These are phyloP conservation scores for Phalaenopsis aphrodite DNA, from an alignment of 106 monocot species.

Conservation along the genomic window DNA sequence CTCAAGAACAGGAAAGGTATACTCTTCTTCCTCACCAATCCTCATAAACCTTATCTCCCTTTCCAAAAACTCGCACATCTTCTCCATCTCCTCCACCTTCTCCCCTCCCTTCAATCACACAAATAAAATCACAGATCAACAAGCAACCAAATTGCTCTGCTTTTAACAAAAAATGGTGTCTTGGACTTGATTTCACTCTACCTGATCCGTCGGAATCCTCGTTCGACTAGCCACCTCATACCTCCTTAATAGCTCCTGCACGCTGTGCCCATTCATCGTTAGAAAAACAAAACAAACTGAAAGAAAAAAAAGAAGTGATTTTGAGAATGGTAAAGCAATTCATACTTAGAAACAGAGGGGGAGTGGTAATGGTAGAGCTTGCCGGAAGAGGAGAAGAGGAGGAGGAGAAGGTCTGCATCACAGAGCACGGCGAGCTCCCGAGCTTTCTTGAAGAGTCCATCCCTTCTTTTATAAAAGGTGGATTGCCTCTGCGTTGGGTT, in stretches of 20 bases:
- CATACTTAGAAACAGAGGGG: slow-evolving; percentile 49
- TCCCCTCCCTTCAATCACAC: slow-evolving; percentile 35
- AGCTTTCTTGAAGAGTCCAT: slow-evolving; percentile 90
- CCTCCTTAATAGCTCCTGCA: slow-evolving; percentile 46
- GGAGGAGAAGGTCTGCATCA: slow-evolving; percentile 71
- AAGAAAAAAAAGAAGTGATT: too few relatives aligned
- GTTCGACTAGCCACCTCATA: slow-evolving; percentile 48
- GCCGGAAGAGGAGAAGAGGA: slow-evolving; percentile 82
- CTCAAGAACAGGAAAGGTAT: slow-evolving; percentile 46
- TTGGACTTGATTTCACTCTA: slow-evolving; percentile 6
- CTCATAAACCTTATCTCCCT: slow-evolving; percentile 67
- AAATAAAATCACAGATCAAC: not conserved
- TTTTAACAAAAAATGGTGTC: not conserved
- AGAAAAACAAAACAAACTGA: not conserved
- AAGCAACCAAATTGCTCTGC: too few relatives aligned
- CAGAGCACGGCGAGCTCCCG: slow-evolving; percentile 75
- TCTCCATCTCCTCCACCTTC: slow-evolving; percentile 38
- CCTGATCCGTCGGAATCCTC: slow-evolving; percentile 35
- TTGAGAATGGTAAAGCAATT: not conserved
- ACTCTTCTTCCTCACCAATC: slow-evolving; percentile 49
- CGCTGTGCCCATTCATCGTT: slow-evolving; percentile 15
- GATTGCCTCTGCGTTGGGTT: slow-evolving; percentile 78
- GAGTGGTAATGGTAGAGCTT: slow-evolving; percentile 76
- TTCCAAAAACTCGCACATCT: slow-evolving; percentile 50
- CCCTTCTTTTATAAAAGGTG: slow-evolving; percentile 96